Conservation (phyloP, 768 basidiomycete species). For the Xerocomellus chrysenteron region DNA sequence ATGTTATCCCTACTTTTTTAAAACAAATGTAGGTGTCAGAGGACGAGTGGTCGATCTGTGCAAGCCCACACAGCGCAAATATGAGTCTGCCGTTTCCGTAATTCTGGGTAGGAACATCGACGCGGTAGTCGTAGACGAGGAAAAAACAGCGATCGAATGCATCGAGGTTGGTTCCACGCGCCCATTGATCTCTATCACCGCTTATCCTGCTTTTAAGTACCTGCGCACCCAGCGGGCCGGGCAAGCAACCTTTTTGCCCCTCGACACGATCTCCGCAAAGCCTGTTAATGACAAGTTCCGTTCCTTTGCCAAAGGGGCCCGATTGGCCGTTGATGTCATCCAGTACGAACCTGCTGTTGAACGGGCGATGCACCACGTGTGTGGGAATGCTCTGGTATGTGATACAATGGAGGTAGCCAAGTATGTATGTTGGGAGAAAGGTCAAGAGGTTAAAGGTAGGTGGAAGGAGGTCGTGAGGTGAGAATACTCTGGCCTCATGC, state of each 20-base stretch:
- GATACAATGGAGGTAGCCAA: conserved; percentile 93
- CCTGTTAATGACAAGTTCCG: conserved; percentile 94
- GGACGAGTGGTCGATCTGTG: conserved; percentile 93
- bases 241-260: conserved; percentile 95
- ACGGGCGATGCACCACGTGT: conserved; percentile 94
- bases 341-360: conserved; percentile 82
- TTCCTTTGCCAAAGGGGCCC: conserved; percentile 83
- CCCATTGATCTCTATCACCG: not conserved
- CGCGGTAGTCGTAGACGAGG: conserved; percentile 93
- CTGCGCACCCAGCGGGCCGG: conserved; percentile 94
- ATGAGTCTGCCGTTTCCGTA: conserved; percentile 87
- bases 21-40: conserved; percentile 63
- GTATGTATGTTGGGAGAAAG: conserved; percentile 90
- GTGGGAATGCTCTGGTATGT: conserved; percentile 92
- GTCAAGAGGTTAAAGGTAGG: conserved; percentile 94
- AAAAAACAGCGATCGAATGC: conserved; percentile 96
- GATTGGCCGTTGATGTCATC: conserved; percentile 85
- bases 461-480: conserved; percentile 43
- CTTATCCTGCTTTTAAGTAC: conserved; percentile 52
- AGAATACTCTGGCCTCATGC: not conserved
- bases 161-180: conserved; percentile 65
- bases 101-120: conserved; percentile 94
- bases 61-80: conserved; percentile 90
- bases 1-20: not conserved
- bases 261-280: conserved; percentile 96